phyloP scores from a whole-genome alignment of 257 asterid genomes.

The Capsicum baccatum region DNA sequence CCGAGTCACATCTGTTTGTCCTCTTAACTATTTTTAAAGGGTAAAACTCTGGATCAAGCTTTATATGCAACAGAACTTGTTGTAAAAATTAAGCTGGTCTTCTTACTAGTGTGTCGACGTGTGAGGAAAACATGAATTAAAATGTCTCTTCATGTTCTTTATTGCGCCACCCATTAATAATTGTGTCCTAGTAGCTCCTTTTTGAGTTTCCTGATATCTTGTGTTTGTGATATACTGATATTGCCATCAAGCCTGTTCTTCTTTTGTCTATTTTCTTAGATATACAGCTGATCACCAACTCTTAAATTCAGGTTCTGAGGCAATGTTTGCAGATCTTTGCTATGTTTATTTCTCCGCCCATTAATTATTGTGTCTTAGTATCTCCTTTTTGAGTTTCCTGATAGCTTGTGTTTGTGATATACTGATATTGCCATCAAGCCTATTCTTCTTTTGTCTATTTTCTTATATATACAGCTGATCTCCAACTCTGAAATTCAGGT shows the following conservation, averaged over 20 bases:
- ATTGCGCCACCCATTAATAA: not conserved
- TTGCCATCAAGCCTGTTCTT: not conserved
- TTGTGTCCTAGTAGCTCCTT: slow-evolving; percentile 15
- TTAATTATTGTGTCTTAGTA: slow-evolving; percentile 13
- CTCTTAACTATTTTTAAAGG: not conserved
- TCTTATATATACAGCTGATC: slow-evolving; percentile 48
- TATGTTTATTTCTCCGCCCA: slow-evolving; percentile 47
- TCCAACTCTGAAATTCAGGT: slow-evolving; percentile 71
- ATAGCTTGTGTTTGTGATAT: not conserved
- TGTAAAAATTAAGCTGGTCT: not conserved
- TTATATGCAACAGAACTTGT: slow-evolving; percentile 9
- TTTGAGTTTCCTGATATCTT: not conserved
- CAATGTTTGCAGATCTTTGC: slow-evolving; percentile 99
- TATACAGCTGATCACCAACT: slow-evolving; percentile 56
- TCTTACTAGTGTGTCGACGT: not conserved
- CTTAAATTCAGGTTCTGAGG: slow-evolving; percentile 91
- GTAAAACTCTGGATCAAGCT: not conserved
- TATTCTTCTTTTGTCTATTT: slow-evolving; percentile 23
- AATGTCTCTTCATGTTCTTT: not conserved
- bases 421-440: not conserved
- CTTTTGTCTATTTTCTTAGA: slow-evolving; percentile 30
- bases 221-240: not conserved
- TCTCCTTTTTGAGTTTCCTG: slow-evolving; percentile 11
- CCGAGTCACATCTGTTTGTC: slow-evolving; percentile 7
- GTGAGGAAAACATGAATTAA: slow-evolving; percentile 1